A percentile compares a stretch with the other conserved stretches of the same genome.
These are phyloP conservation scores for Neonothopanus nambi DNA, from an alignment of 1,284 basidiomycete genomes.

Conservation along the genomic window DNA sequence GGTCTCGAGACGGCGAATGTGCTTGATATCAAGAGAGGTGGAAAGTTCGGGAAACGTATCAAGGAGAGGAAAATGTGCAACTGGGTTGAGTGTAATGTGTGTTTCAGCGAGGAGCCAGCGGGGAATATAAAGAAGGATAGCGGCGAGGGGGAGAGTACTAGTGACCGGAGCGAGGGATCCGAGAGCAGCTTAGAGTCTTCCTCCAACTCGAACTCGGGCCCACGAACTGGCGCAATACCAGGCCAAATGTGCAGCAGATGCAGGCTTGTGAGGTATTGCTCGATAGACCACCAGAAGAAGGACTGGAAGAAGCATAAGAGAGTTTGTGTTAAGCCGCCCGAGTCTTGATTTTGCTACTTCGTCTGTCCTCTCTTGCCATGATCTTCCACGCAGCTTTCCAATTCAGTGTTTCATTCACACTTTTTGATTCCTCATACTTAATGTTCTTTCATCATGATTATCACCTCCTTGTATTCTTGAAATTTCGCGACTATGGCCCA, in stretches of 20 bases:
- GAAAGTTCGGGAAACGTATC: slow-evolving; percentile 45
- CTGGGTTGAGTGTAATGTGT: slow-evolving; percentile 71
- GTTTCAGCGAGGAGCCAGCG: slow-evolving; percentile 49
- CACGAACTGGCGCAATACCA: slow-evolving; percentile 20
- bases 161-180: slow-evolving; percentile 48
- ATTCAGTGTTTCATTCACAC: no score
- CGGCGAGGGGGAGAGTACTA: slow-evolving; percentile 21
- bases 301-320: slow-evolving; percentile 75
- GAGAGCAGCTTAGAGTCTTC: slow-evolving; percentile 40
- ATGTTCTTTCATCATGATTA: no score
- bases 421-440: no score
- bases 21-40: slow-evolving; percentile 57
- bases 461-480: no score
- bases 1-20: slow-evolving; percentile 61
- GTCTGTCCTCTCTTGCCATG: no score
- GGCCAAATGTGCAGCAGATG: slow-evolving; percentile 72
- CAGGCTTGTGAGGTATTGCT: slow-evolving; percentile 73
- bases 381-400: no score
- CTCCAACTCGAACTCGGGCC: not conserved
- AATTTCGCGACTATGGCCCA: no score
- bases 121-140: slow-evolving; percentile 16
- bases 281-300: slow-evolving; percentile 63
- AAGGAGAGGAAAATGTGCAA: slow-evolving; percentile 69
- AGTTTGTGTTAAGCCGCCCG: slow-evolving; percentile 52
- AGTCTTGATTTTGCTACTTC: no score